Base-by-base conservation (phyloP, 176 grass and related monocot species). In the Raddia guianensis region DNA sequence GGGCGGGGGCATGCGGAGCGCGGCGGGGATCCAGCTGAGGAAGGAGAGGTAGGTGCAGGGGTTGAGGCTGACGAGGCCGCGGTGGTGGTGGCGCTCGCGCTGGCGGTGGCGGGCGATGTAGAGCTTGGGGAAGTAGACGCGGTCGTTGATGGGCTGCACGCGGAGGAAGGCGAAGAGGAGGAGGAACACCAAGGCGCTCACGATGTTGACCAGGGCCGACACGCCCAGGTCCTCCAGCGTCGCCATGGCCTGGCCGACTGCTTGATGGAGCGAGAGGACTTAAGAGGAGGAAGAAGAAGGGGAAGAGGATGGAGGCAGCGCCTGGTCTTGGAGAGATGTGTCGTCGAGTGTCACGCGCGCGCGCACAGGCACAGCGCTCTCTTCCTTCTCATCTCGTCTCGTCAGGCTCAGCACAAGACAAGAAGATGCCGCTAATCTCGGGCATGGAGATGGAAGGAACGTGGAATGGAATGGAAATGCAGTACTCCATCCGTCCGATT, bases 71-170 rank as follows among this genome's bases (percentile, higher is more conserved):
- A 98, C 90, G 90, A 91, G 92, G 60, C 88, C 81, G 2, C 88
- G 79, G 49, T 68, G 70, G 44, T 62, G 49, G 75, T 80, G 77
- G 32, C 27, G 27, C 27, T 27, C 0, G 27, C 27, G 27, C 27
- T 35, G 5, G 45, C 92, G 86, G 9, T 89, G 66, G 4, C 63
- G 61, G 50, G 77, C 44, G 59, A 93, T 70, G 81, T 95, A 98
- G 90, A 93, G 93, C 81, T 98, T 98, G 57, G 95, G 95, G 75
- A 92, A 94, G 82, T 98, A 98, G 80, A 98, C 80, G 68, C 95
- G 87, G 75, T 98, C 95, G 75, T 98, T 98, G 78, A 98, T 35
- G 47, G 95, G 95, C 83, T 95, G 95, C 75, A 98, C 91, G 82
- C 95, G 91, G 75, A 98, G 75, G 1, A 93, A 44, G 34, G 95